Base-by-base conservation (phyloP, 2,329 filamentous ascomycete species). In the Pestalotiopsis sp. region DNA sequence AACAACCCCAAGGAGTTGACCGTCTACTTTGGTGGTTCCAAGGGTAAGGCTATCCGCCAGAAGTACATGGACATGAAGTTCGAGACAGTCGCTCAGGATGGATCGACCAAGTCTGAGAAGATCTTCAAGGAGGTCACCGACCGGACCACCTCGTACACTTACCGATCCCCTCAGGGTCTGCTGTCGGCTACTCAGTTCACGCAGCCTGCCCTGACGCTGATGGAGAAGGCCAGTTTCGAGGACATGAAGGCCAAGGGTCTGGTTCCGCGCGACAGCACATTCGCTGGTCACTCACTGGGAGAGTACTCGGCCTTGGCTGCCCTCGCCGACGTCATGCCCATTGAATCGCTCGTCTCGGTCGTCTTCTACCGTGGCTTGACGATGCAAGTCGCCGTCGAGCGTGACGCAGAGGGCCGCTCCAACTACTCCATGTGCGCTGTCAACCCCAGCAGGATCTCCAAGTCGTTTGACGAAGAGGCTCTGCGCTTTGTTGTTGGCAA, bases 1-100 rank as follows among this genome's bases (percentile, higher is more conserved):
- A 99, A 98, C 86, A 99, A 99, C 83, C 96, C 96, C 72, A 98
- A 98, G 87, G 96, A 98, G 84, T 91, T 99, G 67, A 99, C 97
- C 4, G 93, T 99, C 73, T 93, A 99, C 86, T 99, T 99, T 78
- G 96, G 97, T 84, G 96, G 96, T 63, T 94, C 96, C 71, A 93
- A 94, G 69, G 96, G 96, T 78, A 99, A 98, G 85, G 94, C 94
- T 65, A 99, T 99, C 75, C 94, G 96, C 71, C 92, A 97, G 79
- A 99, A 99, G 83, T 99, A 99, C 86, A 98, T 98, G 92, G 91
- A 95, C 70, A 99, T 99, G 96, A 98, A 95, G 62, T 99, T 98
- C 82, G 96, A 99, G 85, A 97, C 95, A n/a, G 94, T 99, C 66
- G 92, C 92, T 69, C 85, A 93, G 1, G 96, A 99, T 80, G 96